phyloP scores from a whole-genome alignment of 2,329 filamentous ascomycete species.

The Lomentospora prolificans region DNA sequence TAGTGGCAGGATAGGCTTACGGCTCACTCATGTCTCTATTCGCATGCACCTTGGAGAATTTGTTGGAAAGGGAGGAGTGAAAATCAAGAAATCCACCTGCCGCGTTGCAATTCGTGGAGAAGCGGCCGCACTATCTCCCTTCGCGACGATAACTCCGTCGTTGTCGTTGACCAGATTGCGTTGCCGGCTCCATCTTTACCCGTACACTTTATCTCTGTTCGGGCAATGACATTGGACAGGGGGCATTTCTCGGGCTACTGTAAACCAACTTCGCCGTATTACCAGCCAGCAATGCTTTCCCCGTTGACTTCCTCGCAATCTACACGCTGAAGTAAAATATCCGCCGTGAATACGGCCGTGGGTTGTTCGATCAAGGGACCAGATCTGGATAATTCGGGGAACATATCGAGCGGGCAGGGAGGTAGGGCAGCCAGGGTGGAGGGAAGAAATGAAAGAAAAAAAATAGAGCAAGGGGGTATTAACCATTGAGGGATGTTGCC shows the following conservation, averaged over 20 bases:
- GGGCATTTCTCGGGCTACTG: not conserved
- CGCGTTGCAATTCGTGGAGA: too few relatives aligned
- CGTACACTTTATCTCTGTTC: not conserved
- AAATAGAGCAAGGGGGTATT: not conserved
- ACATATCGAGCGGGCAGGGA: not conserved
- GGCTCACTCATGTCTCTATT: not conserved
- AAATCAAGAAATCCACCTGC: too few relatives aligned
- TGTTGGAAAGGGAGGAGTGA: too few relatives aligned
- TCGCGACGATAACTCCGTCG: too few relatives aligned
- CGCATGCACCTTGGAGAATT: not conserved
- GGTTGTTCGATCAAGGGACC: too few relatives aligned
- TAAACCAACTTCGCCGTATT: not conserved
- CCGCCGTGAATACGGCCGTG: too few relatives aligned
- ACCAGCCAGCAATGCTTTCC: not conserved
- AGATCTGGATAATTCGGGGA: too few relatives aligned
- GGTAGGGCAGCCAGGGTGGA: not conserved
- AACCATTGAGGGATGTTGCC: not conserved
- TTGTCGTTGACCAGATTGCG: not conserved
- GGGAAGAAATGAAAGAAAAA: too few relatives aligned
- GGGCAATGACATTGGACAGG: not conserved
- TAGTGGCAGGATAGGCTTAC: too few relatives aligned
- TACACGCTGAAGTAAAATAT: too few relatives aligned
- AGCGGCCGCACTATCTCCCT: too few relatives aligned
- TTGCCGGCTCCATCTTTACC: not conserved
- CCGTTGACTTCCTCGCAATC: too few relatives aligned